These are phyloP conservation scores for Exsudoporus floridanus DNA, from an alignment of 1,284 basidiomycete genomes.

Conservation along the genomic window DNA sequence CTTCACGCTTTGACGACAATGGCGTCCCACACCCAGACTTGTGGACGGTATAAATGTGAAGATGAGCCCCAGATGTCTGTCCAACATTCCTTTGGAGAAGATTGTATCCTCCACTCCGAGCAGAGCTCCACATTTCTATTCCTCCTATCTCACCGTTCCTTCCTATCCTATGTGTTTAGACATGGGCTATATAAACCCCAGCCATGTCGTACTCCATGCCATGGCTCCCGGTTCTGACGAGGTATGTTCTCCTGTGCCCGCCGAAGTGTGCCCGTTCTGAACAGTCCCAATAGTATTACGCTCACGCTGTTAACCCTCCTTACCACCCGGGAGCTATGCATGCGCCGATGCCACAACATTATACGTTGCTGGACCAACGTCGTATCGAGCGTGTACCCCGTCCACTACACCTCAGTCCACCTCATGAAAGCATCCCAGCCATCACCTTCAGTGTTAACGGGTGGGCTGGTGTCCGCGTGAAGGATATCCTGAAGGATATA, in stretches of 20 bases:
- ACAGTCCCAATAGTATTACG: conserved; percentile 21
- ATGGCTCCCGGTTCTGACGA: conserved; percentile 6
- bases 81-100: neutral
- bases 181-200: conserved; percentile 10
- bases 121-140: conserved; percentile 4
- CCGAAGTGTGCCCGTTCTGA: neutral
- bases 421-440: conserved; percentile 14
- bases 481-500: conserved; percentile 15
- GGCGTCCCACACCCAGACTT: neutral
- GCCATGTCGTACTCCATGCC: neutral
- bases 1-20: conserved; percentile 25
- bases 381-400: conserved; percentile 26
- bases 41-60: conserved; percentile 17
- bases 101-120: neutral
- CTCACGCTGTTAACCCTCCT: conserved; percentile 16
- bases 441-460: conserved; percentile 22
- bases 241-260: conserved; percentile 2
- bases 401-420: conserved; percentile 13
- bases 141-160: neutral
- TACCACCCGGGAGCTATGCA: conserved; percentile 20
- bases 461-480: conserved; percentile 24
- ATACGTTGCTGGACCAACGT: conserved; percentile 18
- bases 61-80: neutral
- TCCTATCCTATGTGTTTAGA: neutral
- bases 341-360: conserved; percentile 24